These are phyloP conservation scores for Sanghuangporus sanghuang DNA, from an alignment of 1,284 basidiomycete genomes.

Conservation along the genomic window DNA sequence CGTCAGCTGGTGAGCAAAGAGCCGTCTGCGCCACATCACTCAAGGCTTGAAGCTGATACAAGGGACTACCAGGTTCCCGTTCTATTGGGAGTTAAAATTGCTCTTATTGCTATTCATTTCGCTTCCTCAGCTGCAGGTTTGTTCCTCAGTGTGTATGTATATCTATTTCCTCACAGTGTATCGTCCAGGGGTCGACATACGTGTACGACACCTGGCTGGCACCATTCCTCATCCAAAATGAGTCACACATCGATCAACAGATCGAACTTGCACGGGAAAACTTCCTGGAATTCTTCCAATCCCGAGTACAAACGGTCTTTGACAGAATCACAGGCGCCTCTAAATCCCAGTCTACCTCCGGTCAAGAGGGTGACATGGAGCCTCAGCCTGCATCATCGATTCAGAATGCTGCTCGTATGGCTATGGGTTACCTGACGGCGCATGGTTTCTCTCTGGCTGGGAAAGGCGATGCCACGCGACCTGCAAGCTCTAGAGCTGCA, in stretches of 20 bases:
- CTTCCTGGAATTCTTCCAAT: conserved; percentile 44
- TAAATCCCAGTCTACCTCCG: conserved; percentile 15
- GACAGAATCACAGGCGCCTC: conserved; percentile 31
- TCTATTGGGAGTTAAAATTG: conserved; percentile 74
- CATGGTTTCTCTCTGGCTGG: conserved; percentile 24
- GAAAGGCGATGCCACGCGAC: not conserved
- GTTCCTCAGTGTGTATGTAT: not conserved
- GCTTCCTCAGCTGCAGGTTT: conserved; percentile 70
- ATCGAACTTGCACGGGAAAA: conserved; percentile 51
- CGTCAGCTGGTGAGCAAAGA: conserved; percentile 56
- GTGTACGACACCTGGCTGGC: conserved; percentile 62
- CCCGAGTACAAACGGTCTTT: conserved; percentile 35
- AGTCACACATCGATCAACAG: conserved; percentile 61
- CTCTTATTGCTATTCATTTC: conserved; percentile 68
- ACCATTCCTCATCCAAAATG: conserved; percentile 63
- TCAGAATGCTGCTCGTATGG: conserved; percentile 25
- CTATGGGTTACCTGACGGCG: conserved; percentile 33
- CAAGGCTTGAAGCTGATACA: conserved; percentile 37
- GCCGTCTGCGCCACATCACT: conserved; percentile 10
- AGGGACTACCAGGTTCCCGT: conserved; percentile 56
- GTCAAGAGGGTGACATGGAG: conserved; percentile 9
- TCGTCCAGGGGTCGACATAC: conserved; percentile 62
- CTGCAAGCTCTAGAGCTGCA: not conserved
- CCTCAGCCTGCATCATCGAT: not conserved
- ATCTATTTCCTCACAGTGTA: conserved; percentile 1